phyloP scores from a whole-genome alignment of 2,329 filamentous ascomycete genomes.

The Fusarium sp. region DNA sequence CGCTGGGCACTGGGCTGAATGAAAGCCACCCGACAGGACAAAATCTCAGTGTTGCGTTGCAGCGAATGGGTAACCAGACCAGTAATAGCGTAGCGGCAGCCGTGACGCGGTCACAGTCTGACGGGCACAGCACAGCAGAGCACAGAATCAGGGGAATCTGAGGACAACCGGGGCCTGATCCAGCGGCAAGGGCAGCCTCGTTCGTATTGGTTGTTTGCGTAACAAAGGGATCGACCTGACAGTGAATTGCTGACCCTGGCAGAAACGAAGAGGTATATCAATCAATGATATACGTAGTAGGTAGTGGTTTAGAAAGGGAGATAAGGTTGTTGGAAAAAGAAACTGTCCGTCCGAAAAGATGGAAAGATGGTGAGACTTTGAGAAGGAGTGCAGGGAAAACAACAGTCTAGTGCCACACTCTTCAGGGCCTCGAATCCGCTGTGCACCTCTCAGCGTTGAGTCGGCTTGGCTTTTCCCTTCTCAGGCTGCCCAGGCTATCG shows the following conservation, averaged over 20 bases:
- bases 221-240: slow-evolving; percentile 3
- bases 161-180: slow-evolving; percentile 44
- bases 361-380: slow-evolving; percentile 23
- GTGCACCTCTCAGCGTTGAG: background rate
- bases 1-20: slow-evolving; percentile 4
- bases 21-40: slow-evolving; percentile 17
- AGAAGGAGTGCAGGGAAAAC: background rate
- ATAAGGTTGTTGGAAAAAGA: background rate
- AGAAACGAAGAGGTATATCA: slow-evolving; percentile 19
- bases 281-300: slow-evolving; percentile 17
- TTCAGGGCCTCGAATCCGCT: slow-evolving; percentile 16
- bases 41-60: background rate
- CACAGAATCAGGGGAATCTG: slow-evolving; percentile 37
- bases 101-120: slow-evolving; percentile 43
- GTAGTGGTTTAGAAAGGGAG: slow-evolving; percentile 1
- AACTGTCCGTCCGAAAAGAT: background rate
- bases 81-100: slow-evolving; percentile 32
- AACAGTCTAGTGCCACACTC: background rate
- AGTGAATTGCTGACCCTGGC: background rate
- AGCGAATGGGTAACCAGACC: slow-evolving; percentile 36
- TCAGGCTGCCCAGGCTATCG: slow-evolving; percentile 7
- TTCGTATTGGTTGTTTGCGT: slow-evolving; percentile 17
- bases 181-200: slow-evolving; percentile 44
- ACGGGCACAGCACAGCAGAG: slow-evolving; percentile 19
- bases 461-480: background rate